Evolutionary conservation across 148 eudicot genomes (phyloP).

Genomic region (Chenopodium berlandieri): DNA sequence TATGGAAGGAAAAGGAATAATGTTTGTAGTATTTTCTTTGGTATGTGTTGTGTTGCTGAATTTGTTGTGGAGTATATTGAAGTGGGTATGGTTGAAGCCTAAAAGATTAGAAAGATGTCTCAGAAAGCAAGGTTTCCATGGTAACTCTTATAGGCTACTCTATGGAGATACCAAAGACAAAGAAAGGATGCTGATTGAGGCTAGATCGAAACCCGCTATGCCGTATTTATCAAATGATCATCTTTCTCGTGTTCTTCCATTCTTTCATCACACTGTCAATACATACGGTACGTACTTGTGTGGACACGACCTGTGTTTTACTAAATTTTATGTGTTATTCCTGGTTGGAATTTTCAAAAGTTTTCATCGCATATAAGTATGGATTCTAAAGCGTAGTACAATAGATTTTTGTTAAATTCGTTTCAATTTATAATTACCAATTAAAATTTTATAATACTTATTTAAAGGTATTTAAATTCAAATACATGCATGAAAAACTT

Average conservation of each 20-base stretch:
- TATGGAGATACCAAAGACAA: conserved; percentile 38
- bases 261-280: conserved; percentile 22
- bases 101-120: conserved; percentile 40
- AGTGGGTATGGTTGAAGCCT: conserved; percentile 54
- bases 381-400: too few relatives aligned
- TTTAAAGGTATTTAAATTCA: too few relatives aligned
- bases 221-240: conserved; percentile 17
- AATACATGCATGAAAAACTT: too few relatives aligned
- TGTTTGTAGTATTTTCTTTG: conserved; percentile 2
- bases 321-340: too few relatives aligned
- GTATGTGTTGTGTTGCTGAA: conserved; percentile 10
- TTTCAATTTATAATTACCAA: too few relatives aligned
- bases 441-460: too few relatives aligned
- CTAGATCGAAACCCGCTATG: conserved; percentile 28
- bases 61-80: conserved; percentile 24
- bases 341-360: too few relatives aligned
- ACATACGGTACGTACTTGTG: conserved; percentile 25
- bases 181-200: conserved; percentile 24
- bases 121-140: conserved; percentile 42
- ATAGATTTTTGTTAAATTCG: too few relatives aligned
- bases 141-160: conserved; percentile 41
- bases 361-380: too few relatives aligned
- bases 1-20: neutral
- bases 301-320: too few relatives aligned
- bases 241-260: conserved; percentile 25